Base-by-base conservation (phyloP, 176 grass and related monocot genomes). In the Alloteropsis semialata region DNA sequence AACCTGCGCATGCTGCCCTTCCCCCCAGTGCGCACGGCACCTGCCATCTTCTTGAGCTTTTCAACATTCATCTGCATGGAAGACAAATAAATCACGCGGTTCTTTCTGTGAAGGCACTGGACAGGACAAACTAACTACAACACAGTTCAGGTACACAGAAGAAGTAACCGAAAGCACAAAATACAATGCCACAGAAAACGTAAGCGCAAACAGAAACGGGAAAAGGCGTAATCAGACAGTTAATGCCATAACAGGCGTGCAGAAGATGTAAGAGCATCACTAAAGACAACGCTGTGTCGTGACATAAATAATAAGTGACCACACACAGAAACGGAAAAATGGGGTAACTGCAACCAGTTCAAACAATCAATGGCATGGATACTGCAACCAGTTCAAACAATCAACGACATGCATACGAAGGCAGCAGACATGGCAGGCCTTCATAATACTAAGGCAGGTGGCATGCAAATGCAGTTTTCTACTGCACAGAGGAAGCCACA, bases 1-100 rank as follows among this genome's bases (percentile, higher is more conserved):
- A 16, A 96, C 93, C 93, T 96, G 85, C 93, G 93, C 90, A 96
- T 87, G 82, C 93, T 96, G 36, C 93, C 93, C 88, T 96, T 96
- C 10, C 93, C 93, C 61, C 93, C 93, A 15, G 93, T 96, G 76
- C 93, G 93, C 73, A 96, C 93, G 9, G 93, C 93, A 88, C 93
- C 82, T 55, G 90, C 93, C 76, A 96, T 96, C 90, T 92, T 96
- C 88, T 92, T 88, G 69, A 96, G 84, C 77, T 86, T 96, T 13
- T 92, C 93, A 58, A 89, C 88, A 92, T 96, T 83, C 93, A 96
- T 96, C 93, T 96, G 75, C 29, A 75, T 54, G 78, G 56, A 37
- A 62, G 5, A 89, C 43, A 82, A 73, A 83, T 38, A 74, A 70
- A 33, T 76, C 57, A 89, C 25, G 45, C 14, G 29, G 13, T 57